These are phyloP conservation scores for Ophiostoma sp. DNA, from an alignment of 2,329 filamentous ascomycete genomes.

Conservation along the genomic window DNA sequence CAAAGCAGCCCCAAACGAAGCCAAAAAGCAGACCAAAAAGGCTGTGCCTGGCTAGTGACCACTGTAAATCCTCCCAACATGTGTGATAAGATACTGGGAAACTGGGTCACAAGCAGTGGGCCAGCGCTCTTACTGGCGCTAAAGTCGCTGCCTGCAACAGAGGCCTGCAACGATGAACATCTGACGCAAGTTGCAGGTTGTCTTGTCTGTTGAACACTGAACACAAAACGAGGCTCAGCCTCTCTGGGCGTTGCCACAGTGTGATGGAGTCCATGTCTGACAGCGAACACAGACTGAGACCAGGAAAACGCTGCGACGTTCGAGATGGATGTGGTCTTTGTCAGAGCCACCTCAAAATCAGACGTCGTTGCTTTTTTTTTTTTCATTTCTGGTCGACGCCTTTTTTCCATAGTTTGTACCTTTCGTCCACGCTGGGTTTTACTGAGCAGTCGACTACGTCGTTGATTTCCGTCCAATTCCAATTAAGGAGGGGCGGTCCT, in stretches of 20 bases:
- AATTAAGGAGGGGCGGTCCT: constrained; percentile 1
- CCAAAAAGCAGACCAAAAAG: neutral
- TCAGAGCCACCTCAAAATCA: neutral
- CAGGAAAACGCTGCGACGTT: neutral
- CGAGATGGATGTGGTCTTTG: neutral
- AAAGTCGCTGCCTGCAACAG: neutral
- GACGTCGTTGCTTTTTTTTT: neutral
- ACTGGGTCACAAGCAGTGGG: neutral
- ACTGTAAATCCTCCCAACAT: neutral
- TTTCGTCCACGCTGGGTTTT: no score
- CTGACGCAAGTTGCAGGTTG: neutral
- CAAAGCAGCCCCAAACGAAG: no score
- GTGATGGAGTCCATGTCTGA: neutral
- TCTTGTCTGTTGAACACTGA: no score
- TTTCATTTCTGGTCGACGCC: neutral
- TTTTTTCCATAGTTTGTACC: neutral
- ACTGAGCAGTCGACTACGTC: neutral
- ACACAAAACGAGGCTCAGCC: constrained; percentile 6
- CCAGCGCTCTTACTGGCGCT: neutral
- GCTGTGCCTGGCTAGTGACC: constrained; percentile 17
- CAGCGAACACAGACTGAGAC: neutral
- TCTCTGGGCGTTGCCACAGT: neutral
- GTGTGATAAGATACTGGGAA: constrained; percentile 5
- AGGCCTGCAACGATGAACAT: neutral
- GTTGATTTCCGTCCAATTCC: neutral